Conservation (phyloP, 768 basidiomycete species). For the Dendrothele bispora region DNA sequence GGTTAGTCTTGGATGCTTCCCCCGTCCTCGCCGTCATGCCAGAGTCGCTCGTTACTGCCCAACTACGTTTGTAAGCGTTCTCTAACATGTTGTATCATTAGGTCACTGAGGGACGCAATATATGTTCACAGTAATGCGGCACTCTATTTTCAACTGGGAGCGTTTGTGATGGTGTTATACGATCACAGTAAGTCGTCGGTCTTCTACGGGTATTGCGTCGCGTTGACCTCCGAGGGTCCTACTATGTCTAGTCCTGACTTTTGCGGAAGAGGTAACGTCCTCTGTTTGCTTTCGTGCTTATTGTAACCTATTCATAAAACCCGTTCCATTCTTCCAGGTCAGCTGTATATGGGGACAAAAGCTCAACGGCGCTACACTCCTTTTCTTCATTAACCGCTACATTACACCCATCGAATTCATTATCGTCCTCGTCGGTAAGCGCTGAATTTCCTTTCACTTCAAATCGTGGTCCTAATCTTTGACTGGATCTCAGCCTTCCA, state of each 20-base stretch:
- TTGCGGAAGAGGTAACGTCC: background rate
- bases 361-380: slow-evolving; percentile 21
- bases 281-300: background rate
- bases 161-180: background rate
- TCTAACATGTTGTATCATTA: too few species aligned
- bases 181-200: background rate
- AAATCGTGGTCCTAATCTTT: background rate
- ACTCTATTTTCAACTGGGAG: background rate
- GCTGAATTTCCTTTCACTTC: background rate
- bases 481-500: slow-evolving; percentile 19
- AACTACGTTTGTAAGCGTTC: too few species aligned
- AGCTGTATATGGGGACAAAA: slow-evolving; percentile 28
- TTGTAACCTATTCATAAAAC: too few species aligned
- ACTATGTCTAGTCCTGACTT: background rate
- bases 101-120: too few species aligned
- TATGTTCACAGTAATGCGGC: background rate
- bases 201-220: background rate
- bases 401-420: slow-evolving; percentile 26
- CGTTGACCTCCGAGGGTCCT: background rate
- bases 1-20: too few species aligned
- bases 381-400: slow-evolving; percentile 32
- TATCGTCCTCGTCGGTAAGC: slow-evolving; percentile 21
- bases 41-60: too few species aligned
- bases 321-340: slow-evolving; percentile 19
- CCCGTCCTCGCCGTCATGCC: too few species aligned